Percentiles rank a stretch among this genome's conserved stretches.
Conservation (phyloP, 306 rosid species). For the Prunus mongolica region DNA sequence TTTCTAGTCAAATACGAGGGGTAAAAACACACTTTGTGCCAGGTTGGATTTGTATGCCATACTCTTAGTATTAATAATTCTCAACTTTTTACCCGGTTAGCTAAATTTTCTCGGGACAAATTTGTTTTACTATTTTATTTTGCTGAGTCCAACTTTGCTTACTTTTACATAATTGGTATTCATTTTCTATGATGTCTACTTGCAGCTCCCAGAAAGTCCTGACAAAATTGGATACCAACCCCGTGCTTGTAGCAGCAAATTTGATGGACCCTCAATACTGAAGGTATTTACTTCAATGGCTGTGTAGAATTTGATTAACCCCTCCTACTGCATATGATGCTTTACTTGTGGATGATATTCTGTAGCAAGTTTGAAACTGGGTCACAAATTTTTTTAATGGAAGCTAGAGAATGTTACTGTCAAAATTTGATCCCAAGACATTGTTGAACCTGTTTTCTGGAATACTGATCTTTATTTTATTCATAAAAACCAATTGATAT, state of each 20-base stretch:
- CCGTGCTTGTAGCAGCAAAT: conserved; percentile 44
- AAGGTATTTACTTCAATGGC: conserved; percentile 45
- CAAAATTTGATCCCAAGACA: background rate
- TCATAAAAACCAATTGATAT: background rate
- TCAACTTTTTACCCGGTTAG: background rate
- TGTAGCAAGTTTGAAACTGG: background rate
- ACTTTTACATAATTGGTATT: background rate
- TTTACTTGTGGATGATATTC: background rate
- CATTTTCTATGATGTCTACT: conserved; percentile 10
- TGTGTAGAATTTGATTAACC: background rate
- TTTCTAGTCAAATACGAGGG: too few species aligned
- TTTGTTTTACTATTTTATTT: background rate
- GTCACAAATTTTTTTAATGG: background rate
- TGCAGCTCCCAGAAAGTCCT: conserved; percentile 48
- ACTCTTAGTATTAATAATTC: background rate
- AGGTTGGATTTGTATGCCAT: background rate
- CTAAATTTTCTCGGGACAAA: background rate
- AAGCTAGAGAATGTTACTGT: too few species aligned
- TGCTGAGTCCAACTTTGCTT: background rate
- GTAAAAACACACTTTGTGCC: background rate
- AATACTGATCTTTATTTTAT: background rate
- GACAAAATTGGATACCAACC: conserved; percentile 40
- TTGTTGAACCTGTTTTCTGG: background rate
- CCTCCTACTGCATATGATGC: background rate
- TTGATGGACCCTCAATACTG: conserved; percentile 62